Evolutionary conservation across 75 land plant genomes (phyloP).

Genomic region (Isoetes taiwanensis): DNA sequence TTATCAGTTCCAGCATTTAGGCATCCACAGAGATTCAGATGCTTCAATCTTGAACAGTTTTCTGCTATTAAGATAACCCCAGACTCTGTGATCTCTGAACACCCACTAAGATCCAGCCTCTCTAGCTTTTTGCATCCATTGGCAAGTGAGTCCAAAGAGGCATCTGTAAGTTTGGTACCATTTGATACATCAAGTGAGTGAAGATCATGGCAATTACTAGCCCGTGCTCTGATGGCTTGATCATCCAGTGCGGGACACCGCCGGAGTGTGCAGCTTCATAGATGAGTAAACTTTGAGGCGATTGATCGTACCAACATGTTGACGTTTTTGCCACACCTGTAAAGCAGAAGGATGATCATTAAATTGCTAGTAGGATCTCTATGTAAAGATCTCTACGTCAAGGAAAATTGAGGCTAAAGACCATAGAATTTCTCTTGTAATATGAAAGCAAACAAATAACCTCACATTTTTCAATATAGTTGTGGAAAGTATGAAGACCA

Average conservation of each 20-base stretch:
- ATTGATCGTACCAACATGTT: conserved; percentile 72
- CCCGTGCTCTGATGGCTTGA: conserved; percentile 56
- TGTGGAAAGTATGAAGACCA: too few species aligned
- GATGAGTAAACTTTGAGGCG: conserved; percentile 53
- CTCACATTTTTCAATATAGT: too few species aligned
- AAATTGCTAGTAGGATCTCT: too few species aligned
- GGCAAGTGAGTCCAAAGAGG: conserved; percentile 55
- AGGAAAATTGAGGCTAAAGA: too few species aligned
- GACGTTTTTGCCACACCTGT: conserved; percentile 77
- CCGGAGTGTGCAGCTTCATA: conserved; percentile 51
- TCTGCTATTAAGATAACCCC: conserved; percentile 51
- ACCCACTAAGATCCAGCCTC: conserved; percentile 83
- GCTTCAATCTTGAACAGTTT: conserved; percentile 41
- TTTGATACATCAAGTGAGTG: conserved; percentile 62
- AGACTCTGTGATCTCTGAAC: conserved; percentile 49
- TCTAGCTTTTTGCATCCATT: conserved; percentile 61
- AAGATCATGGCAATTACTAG: conserved; percentile 65
- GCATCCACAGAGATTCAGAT: conserved; percentile 87
- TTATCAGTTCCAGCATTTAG: conserved; percentile 61
- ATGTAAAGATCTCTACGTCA: too few species aligned
- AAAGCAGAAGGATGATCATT: conserved; percentile 7
- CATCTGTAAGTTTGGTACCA: conserved; percentile 56
- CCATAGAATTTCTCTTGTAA: too few species aligned
- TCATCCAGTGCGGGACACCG: conserved; percentile 57
- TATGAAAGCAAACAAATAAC: too few species aligned